Evolutionary conservation across 139 green algal species (phyloP), one percentile per base, ranked within the genome.

Genomic region (Chlamydomonas sp.): DNA sequence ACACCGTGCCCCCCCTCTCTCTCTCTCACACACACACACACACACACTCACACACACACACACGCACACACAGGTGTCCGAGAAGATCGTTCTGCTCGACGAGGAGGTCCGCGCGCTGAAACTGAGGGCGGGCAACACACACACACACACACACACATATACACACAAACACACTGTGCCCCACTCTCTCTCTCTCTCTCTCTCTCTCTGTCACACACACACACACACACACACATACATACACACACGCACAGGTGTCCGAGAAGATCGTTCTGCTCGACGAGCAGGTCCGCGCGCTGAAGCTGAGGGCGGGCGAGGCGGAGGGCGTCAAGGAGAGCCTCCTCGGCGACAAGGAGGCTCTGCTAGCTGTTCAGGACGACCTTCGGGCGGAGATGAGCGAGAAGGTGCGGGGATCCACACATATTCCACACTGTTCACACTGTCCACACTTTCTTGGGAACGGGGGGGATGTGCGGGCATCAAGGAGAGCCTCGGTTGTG

Each of bases 191-290:
- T 49, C 5, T n/a, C 31, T 20, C 10, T 43, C 10, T 68, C 22
- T 68, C 16, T 48, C 31, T 34, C 60, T 49, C 10, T 63, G 54
- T 63, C 26, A 43, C 20, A 20, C 13, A 26, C 20, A 13, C 43
- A 54, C 43, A 54, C 13, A 13, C 16, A 13, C 43, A 54, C 20
- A 26, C 20, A 13, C 13, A 13, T 26, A 54, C 20, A 54, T 54
- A 13, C 43, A 26, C 16, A 54, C 20, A 20, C 43, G 26, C 2
- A 33, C 50, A 89, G 78, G 81, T 89, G 35, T 87, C 81, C 54
- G 81, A 84, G 70, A 87, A 87, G 73, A 84, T 86, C 49, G 60
- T 89, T 3, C 33, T 74, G 61, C 76, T 88, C 6, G 78, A 86
- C 34, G 71, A 72, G 0, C 67, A 85, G 65, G 24, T 61, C 22